phyloP scores from a whole-genome alignment of 2,329 filamentous ascomycete genomes.

The Aureobasidium sp. region DNA sequence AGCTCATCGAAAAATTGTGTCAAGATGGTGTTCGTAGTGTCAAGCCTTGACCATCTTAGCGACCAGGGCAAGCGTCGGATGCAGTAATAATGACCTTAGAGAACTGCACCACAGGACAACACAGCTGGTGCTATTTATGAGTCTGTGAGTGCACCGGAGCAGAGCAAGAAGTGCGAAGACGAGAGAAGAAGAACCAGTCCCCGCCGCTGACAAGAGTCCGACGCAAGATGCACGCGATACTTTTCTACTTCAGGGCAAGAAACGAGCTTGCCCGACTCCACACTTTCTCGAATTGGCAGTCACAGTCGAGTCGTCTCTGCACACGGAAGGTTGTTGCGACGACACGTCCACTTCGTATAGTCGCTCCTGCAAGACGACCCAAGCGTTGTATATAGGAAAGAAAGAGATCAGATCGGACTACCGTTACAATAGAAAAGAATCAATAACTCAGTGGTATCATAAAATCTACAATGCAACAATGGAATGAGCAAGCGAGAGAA shows the following conservation, averaged over 20 bases:
- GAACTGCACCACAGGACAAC: background rate
- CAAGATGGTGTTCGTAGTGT: background rate
- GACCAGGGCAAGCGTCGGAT: background rate
- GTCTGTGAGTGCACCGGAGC: background rate
- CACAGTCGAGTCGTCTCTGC: background rate
- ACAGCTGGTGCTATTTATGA: background rate
- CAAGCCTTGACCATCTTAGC: background rate
- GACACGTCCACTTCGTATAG: background rate
- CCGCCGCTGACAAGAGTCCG: background rate
- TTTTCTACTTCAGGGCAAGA: slow-evolving; percentile 8
- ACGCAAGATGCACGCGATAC: background rate
- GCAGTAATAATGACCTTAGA: background rate
- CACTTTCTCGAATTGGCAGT: slow-evolving; percentile 4
- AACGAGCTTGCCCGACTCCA: background rate
- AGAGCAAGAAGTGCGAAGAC: background rate
- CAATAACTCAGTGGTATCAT: slow-evolving; percentile 12
- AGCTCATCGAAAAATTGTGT: background rate
- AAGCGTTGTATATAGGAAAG: background rate
- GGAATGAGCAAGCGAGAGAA: background rate
- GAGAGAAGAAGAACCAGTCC: background rate
- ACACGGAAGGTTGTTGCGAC: background rate
- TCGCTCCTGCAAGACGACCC: background rate
- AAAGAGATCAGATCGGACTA: background rate
- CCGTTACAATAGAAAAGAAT: background rate
- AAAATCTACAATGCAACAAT: background rate